Evolutionary conservation across 2,329 filamentous ascomycete species (phyloP).

Genomic region (Microdochium bolleyi): DNA sequence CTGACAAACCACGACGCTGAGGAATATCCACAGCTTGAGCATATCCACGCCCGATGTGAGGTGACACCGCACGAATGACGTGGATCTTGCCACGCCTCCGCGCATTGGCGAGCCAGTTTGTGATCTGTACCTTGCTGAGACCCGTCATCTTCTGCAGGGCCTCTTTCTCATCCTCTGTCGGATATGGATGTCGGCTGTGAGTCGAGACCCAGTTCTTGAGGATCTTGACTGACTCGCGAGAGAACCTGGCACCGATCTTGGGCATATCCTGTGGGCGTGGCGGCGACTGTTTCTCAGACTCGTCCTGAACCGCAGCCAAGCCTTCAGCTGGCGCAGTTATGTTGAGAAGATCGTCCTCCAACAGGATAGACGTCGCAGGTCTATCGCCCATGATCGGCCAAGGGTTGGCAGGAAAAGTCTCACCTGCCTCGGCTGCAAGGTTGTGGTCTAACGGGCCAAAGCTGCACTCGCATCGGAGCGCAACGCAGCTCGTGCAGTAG

Average conservation of each 20-base stretch:
- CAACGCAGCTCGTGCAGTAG: conserved; percentile 56
- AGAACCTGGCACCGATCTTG: conserved; percentile 70
- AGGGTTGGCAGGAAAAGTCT: conserved; percentile 35
- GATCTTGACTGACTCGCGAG: conserved; percentile 69
- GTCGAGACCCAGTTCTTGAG: conserved; percentile 79
- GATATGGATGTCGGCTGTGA: conserved; percentile 78
- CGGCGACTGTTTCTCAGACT: conserved; percentile 15
- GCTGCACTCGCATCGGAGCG: conserved; percentile 50
- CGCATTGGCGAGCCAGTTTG: conserved; percentile 89
- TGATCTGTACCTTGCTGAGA: conserved; percentile 75
- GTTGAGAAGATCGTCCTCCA: conserved; percentile 23
- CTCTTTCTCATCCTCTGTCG: conserved; percentile 80
- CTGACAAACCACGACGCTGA: conserved; percentile 36
- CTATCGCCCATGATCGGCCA: conserved; percentile 37
- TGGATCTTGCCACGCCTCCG: conserved; percentile 74
- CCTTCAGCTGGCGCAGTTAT: conserved; percentile 10
- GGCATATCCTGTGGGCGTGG: conserved; percentile 25
- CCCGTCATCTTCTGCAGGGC: conserved; percentile 71
- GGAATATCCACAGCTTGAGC: conserved; percentile 68
- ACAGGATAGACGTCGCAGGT: conserved; percentile 27
- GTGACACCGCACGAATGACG: conserved; percentile 59
- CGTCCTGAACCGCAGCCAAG: not conserved
- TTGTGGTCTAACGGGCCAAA: conserved; percentile 32
- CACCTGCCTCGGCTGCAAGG: conserved; percentile 20
- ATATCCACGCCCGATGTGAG: conserved; percentile 53